A percentile compares a stretch with the other conserved stretches of the same genome.
phyloP scores from a whole-genome alignment of 805 yeast genomes.

The Candida maesae region DNA sequence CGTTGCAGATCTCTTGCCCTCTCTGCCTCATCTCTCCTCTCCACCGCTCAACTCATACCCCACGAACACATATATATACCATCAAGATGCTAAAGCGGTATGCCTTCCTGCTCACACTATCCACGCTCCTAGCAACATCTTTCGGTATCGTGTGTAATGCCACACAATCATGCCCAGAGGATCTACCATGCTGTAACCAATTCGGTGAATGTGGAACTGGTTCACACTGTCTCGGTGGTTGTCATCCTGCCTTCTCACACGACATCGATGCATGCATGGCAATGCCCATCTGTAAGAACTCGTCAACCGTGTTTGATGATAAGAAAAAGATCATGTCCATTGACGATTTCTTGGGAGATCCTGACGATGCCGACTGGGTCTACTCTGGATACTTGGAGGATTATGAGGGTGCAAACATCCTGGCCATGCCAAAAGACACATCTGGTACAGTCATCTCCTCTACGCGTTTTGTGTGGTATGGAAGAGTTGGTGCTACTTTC shows the following conservation, averaged over 20 bases:
- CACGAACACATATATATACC: not conserved
- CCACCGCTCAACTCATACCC: conserved; percentile 1
- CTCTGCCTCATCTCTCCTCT: not conserved
- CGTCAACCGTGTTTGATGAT: conserved; percentile 39
- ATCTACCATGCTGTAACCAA: conserved; percentile 80
- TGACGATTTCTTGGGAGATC: conserved; percentile 55
- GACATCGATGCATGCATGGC: conserved; percentile 70
- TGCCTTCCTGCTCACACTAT: no score
- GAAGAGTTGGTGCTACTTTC: conserved; percentile 64
- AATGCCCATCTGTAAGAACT: conserved; percentile 65
- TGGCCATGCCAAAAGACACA: conserved; percentile 76
- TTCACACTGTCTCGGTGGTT: conserved; percentile 76
- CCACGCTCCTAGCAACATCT: no score
- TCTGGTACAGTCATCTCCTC: conserved; percentile 81
- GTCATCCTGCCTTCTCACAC: conserved; percentile 56
- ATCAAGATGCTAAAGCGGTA: no score
- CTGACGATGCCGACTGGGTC: conserved; percentile 63
- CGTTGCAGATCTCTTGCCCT: no score
- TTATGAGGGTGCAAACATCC: conserved; percentile 51
- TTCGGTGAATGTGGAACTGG: conserved; percentile 82
- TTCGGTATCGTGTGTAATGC: conserved; percentile 45
- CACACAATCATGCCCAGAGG: conserved; percentile 64
- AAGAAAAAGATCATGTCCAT: conserved; percentile 26
- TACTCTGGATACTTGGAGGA: conserved; percentile 53
- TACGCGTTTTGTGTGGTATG: conserved; percentile 82